Evolutionary conservation across 1,284 basidiomycete genomes (phyloP).

Genomic region (Malassezia yamatoensis): DNA sequence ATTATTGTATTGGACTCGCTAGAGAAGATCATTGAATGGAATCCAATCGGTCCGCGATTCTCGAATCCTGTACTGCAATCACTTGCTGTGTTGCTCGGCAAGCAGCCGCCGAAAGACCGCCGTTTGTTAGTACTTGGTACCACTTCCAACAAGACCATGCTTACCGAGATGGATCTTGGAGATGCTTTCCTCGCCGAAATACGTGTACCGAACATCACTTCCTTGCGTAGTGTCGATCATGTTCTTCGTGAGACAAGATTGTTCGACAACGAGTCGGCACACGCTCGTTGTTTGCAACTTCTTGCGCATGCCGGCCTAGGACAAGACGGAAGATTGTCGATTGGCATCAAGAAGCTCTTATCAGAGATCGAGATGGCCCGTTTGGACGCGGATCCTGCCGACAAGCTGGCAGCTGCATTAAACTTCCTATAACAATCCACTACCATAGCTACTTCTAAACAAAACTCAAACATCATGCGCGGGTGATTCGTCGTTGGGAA

Average conservation of each 20-base stretch:
- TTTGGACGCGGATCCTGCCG: conserved; percentile 56
- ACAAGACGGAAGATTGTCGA: conserved; percentile 56
- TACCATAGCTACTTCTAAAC: not conserved
- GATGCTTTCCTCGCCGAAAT: conserved; percentile 84
- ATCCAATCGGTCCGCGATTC: conserved; percentile 92
- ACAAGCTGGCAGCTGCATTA: conserved; percentile 47
- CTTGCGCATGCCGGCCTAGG: conserved; percentile 68
- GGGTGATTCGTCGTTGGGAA: conserved; percentile 4
- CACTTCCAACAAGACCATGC: conserved; percentile 73
- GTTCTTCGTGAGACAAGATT: conserved; percentile 75
- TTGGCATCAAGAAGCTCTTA: conserved; percentile 81
- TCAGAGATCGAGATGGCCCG: conserved; percentile 91
- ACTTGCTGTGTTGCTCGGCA: conserved; percentile 75
- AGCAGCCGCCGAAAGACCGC: conserved; percentile 88
- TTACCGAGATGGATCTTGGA: conserved; percentile 78
- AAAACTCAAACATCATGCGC: not conserved
- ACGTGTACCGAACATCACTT: conserved; percentile 70
- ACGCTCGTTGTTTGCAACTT: conserved; percentile 58
- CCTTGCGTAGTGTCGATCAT: conserved; percentile 62
- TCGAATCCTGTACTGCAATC: conserved; percentile 89
- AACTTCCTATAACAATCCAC: conserved; percentile 15
- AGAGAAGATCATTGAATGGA: conserved; percentile 57
- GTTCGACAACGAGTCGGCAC: conserved; percentile 58
- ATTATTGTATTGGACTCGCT: conserved; percentile 80
- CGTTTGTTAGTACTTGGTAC: conserved; percentile 87